These are phyloP conservation scores for Trichosporon asahii DNA, from an alignment of 1,284 basidiomycete species.

Conservation along the genomic window DNA sequence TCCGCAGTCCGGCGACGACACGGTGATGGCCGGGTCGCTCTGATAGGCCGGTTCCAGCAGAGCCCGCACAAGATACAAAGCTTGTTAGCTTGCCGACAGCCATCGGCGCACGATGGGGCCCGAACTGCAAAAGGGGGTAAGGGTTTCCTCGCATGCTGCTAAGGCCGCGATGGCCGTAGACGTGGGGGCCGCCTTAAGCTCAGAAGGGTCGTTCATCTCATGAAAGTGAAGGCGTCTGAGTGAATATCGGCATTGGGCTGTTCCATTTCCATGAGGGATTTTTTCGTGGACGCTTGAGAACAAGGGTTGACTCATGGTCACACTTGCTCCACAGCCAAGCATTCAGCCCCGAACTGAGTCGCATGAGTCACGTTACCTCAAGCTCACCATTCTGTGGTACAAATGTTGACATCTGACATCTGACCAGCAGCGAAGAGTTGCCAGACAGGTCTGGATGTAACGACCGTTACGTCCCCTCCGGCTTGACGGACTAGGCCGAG, in stretches of 20 bases:
- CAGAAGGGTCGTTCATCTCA: background rate
- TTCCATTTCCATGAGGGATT: background rate
- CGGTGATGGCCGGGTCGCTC: background rate
- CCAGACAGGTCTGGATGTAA: background rate
- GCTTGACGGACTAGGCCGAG: background rate
- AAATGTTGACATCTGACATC: background rate
- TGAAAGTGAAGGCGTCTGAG: background rate
- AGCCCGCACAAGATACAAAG: background rate
- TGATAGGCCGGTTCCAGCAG: slow-evolving; percentile 2
- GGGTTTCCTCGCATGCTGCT: background rate
- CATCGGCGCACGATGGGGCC: background rate
- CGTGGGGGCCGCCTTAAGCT: background rate
- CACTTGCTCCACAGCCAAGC: background rate
- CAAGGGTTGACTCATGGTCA: background rate
- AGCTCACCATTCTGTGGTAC: background rate
- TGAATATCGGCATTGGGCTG: background rate
- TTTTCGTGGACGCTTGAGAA: background rate
- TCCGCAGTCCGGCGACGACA: background rate
- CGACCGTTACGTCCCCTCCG: background rate
- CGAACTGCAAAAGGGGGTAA: background rate
- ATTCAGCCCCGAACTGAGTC: background rate
- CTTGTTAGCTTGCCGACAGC: background rate
- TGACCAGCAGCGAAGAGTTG: background rate
- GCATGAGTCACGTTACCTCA: background rate
- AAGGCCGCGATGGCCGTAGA: background rate